These are phyloP conservation scores for Leucosporidium scottii DNA, from an alignment of 768 basidiomycete genomes.

Conservation along the genomic window DNA sequence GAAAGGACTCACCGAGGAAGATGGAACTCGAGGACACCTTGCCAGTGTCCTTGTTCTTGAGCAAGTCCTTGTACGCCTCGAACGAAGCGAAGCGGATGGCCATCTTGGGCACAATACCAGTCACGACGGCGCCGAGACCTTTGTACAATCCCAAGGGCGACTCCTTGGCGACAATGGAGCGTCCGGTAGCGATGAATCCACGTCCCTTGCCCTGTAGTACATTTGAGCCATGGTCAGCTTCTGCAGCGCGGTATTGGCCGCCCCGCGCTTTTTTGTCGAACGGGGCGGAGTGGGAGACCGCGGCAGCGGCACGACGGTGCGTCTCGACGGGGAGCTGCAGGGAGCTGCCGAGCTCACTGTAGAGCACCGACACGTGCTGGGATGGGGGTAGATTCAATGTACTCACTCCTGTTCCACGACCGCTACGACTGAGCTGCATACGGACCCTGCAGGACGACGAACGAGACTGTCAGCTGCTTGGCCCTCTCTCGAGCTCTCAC, in stretches of 20 bases:
- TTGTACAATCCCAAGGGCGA: slow-evolving; percentile 96
- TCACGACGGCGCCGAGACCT: slow-evolving; percentile 84
- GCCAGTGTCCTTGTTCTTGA: slow-evolving; percentile 69
- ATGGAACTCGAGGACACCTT: slow-evolving; percentile 70
- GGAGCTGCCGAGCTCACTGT: too few species aligned
- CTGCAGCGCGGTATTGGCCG: too few species aligned
- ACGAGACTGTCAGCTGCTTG: neutral
- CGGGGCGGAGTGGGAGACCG: neutral
- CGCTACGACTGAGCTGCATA: slow-evolving; percentile 90
- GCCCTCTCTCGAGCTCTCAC: slow-evolving; percentile 45
- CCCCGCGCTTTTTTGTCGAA: neutral
- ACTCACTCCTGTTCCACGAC: slow-evolving; percentile 69
- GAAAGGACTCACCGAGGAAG: slow-evolving; percentile 63
- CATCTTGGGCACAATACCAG: slow-evolving; percentile 99
- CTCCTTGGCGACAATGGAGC: slow-evolving; percentile 78
- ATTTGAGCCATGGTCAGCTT: neutral
- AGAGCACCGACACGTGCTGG: too few species aligned
- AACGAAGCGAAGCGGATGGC: slow-evolving; percentile 97
- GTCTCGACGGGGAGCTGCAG: too few species aligned
- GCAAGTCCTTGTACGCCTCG: slow-evolving; percentile 80
- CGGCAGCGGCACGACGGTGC: neutral
- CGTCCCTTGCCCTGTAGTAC: slow-evolving; percentile 70
- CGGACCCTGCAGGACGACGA: slow-evolving; percentile 44
- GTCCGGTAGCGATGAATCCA: slow-evolving; percentile 85
- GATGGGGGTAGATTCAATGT: too few species aligned